Evolutionary conservation across 495 filamentous ascomycete species (phyloP), one percentile per base, ranked within the genome.

Genomic region (Penicillium flavigenum): DNA sequence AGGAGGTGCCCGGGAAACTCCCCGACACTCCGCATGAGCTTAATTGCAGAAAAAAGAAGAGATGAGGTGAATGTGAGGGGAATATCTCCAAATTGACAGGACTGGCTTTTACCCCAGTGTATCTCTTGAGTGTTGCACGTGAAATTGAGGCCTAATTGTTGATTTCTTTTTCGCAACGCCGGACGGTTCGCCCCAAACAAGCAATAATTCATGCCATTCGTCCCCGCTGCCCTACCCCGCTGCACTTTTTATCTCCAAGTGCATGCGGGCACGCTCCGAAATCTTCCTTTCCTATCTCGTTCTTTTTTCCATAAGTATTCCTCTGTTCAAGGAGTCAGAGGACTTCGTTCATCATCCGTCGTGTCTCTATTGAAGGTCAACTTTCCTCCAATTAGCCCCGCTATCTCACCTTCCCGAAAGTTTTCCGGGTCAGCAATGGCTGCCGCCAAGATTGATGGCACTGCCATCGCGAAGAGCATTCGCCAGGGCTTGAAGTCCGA

Each of bases 381-480:
- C 46, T 58, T 61, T 49, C 53, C 53, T 20, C 45, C 50, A 47
- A 38, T 36, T 62, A 51, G 52, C 58, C 44, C 32, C 59, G 64
- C 47, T 26, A 38, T 58, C 51, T 47, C 53, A 52, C 57, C 16
- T 14, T 42, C 6, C 24, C 65, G 80, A 61, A 55, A 49, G 41
- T 83, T 85, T 63, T 84, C 81, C 56, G 73, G 66, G 36, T 68
- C 71, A 62, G 76, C 77, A 56, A 96, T 95, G 90, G 83, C 85
- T 62, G 93, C 91, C 59, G 83, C 85, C 67, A 96, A 89, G 79
- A 94, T 98, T 67, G 93, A 98, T 77, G 94, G 94, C 72, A 96
- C 89, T 29, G 90, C 89, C 61, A 92, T 96, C 76, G 95, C 95
- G 44, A 92, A 90, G 77, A 82, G 73, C 60, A 96, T 98, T 66